Evolutionary conservation across 305 asterid species (phyloP).

Genomic region (Stenogyne calaminthoides): DNA sequence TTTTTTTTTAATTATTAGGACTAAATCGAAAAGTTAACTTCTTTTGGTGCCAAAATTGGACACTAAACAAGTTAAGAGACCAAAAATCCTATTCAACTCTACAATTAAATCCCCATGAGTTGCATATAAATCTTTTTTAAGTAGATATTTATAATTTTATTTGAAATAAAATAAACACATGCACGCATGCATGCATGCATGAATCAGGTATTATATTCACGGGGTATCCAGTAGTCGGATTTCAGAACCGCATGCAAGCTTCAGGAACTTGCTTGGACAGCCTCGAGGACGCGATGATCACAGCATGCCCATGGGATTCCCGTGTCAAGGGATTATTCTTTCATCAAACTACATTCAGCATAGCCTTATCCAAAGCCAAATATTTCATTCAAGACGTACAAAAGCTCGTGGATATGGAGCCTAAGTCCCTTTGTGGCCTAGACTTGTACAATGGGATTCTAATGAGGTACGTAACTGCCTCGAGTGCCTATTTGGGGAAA

Average conservation of each 20-base stretch:
- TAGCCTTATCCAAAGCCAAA: slow-evolving; percentile 39
- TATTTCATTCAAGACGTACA: slow-evolving; percentile 46
- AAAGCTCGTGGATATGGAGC: slow-evolving; percentile 38
- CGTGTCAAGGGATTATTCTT: slow-evolving; percentile 50
- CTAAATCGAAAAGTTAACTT: too few species aligned
- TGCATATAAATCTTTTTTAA: too few species aligned
- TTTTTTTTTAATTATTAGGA: too few species aligned
- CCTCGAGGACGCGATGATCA: slow-evolving; percentile 29
- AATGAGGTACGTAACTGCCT: slow-evolving; percentile 52
- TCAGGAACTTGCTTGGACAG: slow-evolving; percentile 56
- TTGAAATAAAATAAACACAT: too few species aligned
- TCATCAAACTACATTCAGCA: slow-evolving; percentile 55
- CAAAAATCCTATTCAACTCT: too few species aligned
- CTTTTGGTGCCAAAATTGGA: too few species aligned
- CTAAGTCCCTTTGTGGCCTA: slow-evolving; percentile 46
- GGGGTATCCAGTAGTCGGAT: slow-evolving; percentile 50
- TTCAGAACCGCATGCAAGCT: slow-evolving; percentile 49
- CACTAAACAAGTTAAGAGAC: too few species aligned
- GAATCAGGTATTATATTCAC: slow-evolving; percentile 35
- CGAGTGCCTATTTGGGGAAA: slow-evolving; percentile 54
- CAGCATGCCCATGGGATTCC: slow-evolving; percentile 56
- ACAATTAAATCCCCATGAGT: too few species aligned
- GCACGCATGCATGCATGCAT: not conserved
- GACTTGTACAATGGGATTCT: slow-evolving; percentile 55
- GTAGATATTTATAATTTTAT: too few species aligned